Conservation (phyloP, 2,329 filamentous ascomycete genomes). For the Dothistroma septosporum region DNA sequence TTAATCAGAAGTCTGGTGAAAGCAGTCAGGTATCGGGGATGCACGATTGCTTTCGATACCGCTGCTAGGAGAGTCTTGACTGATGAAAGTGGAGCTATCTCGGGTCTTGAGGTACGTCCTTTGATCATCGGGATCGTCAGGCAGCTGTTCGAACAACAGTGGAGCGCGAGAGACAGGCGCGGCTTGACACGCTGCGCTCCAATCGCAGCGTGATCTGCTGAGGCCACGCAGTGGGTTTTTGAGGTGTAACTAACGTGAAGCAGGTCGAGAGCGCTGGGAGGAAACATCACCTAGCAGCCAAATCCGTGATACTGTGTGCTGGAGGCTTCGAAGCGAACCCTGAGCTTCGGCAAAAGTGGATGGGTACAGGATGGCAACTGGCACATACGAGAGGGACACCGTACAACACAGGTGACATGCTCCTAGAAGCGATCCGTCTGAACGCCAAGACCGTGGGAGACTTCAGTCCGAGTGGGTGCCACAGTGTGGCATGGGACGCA, state of each 20-base stretch:
- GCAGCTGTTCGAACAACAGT: background rate
- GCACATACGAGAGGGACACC: conserved; percentile 61
- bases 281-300: conserved; percentile 32
- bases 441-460: conserved; percentile 50
- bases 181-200: background rate
- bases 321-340: conserved; percentile 63
- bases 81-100: conserved; percentile 33
- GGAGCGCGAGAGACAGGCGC: background rate
- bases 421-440: conserved; percentile 53
- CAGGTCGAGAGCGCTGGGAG: conserved; percentile 28
- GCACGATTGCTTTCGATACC: conserved; percentile 48
- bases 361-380: conserved; percentile 60
- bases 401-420: conserved; percentile 59
- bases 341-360: conserved; percentile 51
- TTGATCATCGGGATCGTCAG: background rate
- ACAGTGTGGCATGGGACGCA: conserved; percentile 63
- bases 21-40: conserved; percentile 43
- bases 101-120: conserved; percentile 29
- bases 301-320: conserved; percentile 52
- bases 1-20: conserved; percentile 49
- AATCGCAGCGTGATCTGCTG: background rate
- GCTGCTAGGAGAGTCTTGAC: conserved; percentile 42
- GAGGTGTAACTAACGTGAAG: background rate
- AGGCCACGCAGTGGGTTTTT: background rate
- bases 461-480: conserved; percentile 60